These are phyloP conservation scores for Fragaria vesca DNA, from an alignment of 306 rosid species.

Conservation along the genomic window DNA sequence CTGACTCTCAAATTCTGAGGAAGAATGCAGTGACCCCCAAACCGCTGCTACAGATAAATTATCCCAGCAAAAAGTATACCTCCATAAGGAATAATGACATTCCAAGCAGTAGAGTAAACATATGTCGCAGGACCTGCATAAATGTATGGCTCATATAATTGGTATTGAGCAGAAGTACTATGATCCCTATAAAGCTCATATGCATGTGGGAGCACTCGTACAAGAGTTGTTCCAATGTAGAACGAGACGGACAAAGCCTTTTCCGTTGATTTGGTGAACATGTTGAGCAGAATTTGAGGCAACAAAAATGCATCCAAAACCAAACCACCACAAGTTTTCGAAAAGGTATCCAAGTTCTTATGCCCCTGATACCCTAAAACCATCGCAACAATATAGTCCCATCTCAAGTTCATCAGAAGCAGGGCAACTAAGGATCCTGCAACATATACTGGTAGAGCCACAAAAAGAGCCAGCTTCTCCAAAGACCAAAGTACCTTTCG, in stretches of 20 bases:
- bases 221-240: conserved; percentile 24
- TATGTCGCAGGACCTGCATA: conserved; percentile 35
- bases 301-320: background rate
- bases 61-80: conserved; percentile 41
- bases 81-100: conserved; percentile 2
- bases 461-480: too few species aligned
- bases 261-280: conserved; percentile 10
- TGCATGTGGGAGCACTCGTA: conserved; percentile 52
- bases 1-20: conserved; percentile 24
- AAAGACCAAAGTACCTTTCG: too few species aligned
- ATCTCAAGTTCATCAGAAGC: too few species aligned
- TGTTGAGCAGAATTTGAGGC: conserved; percentile 21
- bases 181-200: conserved; percentile 46
- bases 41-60: conserved; percentile 55
- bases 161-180: background rate
- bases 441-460: too few species aligned
- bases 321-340: too few species aligned
- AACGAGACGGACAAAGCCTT: background rate
- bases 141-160: conserved; percentile 24
- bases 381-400: too few species aligned
- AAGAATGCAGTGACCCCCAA: conserved; percentile 42
- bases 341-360: too few species aligned
- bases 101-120: conserved; percentile 1
- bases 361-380: too few species aligned
- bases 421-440: too few species aligned